These are phyloP conservation scores for Austroboletus novae-zelandiae DNA, from an alignment of 1,284 basidiomycete genomes.

Conservation along the genomic window DNA sequence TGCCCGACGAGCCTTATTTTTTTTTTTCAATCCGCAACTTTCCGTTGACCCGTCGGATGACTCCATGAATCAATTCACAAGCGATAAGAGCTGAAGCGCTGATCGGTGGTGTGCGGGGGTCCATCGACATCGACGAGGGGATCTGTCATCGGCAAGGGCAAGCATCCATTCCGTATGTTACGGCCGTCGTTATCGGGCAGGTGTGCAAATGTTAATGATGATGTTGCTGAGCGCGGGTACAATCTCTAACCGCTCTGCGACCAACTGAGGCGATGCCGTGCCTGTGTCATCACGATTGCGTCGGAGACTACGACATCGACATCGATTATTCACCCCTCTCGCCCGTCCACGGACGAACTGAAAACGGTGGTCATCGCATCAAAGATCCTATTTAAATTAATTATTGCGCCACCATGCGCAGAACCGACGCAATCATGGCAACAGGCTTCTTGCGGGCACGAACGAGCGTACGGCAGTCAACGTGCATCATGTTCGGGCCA, in stretches of 20 bases:
- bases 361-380: background rate
- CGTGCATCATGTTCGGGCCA: background rate
- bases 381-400: constrained; percentile 3
- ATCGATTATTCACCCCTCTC: background rate
- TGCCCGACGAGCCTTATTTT: too few species aligned
- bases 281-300: background rate
- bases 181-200: constrained; percentile 5
- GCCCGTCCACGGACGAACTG: background rate
- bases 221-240: background rate
- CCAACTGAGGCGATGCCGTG: constrained; percentile 3
- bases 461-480: background rate
- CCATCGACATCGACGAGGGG: background rate
- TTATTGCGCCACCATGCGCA: background rate
- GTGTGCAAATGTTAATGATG: background rate
- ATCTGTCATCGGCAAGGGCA: constrained; percentile 5
- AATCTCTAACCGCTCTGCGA: background rate
- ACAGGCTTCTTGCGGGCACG: background rate
- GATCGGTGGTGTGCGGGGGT: background rate
- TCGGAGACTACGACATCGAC: background rate
- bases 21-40: too few species aligned
- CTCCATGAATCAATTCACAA: background rate
- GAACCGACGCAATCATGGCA: background rate
- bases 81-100: background rate
- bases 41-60: too few species aligned
- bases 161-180: background rate